Conservation (phyloP, 768 basidiomycete species). For the Cyclocybe cylindracea region DNA sequence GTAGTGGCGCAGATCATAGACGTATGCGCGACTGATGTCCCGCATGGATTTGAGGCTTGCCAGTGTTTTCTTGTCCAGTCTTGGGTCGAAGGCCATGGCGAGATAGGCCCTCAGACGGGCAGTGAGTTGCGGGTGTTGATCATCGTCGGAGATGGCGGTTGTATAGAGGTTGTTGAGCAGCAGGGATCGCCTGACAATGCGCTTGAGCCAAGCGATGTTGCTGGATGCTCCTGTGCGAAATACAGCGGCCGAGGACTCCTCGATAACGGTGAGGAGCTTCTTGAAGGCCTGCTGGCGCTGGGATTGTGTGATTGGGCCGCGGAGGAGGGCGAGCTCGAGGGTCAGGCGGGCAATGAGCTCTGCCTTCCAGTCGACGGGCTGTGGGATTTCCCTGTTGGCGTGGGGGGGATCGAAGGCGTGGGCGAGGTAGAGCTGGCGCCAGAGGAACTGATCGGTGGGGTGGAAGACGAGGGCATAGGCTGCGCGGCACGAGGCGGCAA, state of each 20-base stretch:
- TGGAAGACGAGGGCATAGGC: conserved; percentile 52
- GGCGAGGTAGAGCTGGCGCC: conserved; percentile 64
- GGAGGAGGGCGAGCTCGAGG: conserved; percentile 33
- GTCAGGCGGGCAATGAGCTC: conserved; percentile 42
- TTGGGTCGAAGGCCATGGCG: conserved; percentile 42
- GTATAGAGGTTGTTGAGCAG: conserved; percentile 30
- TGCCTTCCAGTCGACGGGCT: conserved; percentile 28
- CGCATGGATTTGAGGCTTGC: conserved; percentile 35
- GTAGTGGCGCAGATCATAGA: conserved; percentile 70
- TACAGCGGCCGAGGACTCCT: conserved; percentile 28
- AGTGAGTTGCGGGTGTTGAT: conserved; percentile 30
- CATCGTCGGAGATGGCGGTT: conserved; percentile 2
- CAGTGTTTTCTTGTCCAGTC: conserved; percentile 25
- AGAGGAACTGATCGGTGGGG: conserved; percentile 58
- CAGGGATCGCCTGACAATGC: conserved; percentile 37
- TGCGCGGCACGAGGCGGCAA: conserved; percentile 54
- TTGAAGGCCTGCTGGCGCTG: conserved; percentile 36
- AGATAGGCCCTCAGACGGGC: conserved; percentile 51
- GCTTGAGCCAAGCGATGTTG: conserved; percentile 48
- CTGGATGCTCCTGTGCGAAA: conserved; percentile 29
- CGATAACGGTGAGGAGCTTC: conserved; percentile 41
- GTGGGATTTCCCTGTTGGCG: conserved; percentile 4
- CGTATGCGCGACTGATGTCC: conserved; percentile 51
- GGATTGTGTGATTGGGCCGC: conserved; percentile 13
- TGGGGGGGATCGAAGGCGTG: conserved; percentile 70